Conservation (phyloP, 495 filamentous ascomycete genomes). For the Tuber microsphaerosporum region DNA sequence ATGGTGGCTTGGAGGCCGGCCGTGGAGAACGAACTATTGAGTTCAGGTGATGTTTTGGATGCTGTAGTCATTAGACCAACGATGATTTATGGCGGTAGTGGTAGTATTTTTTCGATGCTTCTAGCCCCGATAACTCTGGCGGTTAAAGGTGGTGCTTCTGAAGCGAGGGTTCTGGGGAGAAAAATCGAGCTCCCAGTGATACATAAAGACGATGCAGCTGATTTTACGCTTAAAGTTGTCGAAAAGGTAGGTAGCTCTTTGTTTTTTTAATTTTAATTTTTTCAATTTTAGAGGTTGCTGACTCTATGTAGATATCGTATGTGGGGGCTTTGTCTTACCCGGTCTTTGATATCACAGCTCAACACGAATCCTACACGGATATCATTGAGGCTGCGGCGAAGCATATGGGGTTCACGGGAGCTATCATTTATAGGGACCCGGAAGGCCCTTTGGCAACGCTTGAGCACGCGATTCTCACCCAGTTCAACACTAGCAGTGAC, state of each 20-base stretch:
- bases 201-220: slow-evolving; percentile 10
- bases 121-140: background rate
- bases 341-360: slow-evolving; percentile 6
- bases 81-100: slow-evolving; percentile 5
- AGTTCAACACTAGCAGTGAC: slow-evolving; percentile 7
- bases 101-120: slow-evolving; percentile 7
- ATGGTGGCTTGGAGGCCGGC: slow-evolving; percentile 9
- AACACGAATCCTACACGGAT: slow-evolving; percentile 7
- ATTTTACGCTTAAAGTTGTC: slow-evolving; percentile 7
- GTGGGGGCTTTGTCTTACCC: background rate
- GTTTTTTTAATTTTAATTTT: background rate
- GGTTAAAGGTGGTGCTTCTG: background rate
- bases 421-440: slow-evolving; percentile 6
- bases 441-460: background rate
- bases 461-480: slow-evolving; percentile 5
- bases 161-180: slow-evolving; percentile 2
- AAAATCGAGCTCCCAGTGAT: slow-evolving; percentile 4
- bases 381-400: background rate
- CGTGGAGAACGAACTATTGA: slow-evolving; percentile 3
- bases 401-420: slow-evolving; percentile 10
- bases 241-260: slow-evolving; percentile 2
- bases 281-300: background rate
- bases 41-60: slow-evolving; percentile 8
- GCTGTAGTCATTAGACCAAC: background rate
- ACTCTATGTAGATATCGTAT: background rate